Evolutionary conservation across 148 eudicot genomes (phyloP), one percentile per base, ranked within the genome.

Genomic region (Heliamphora exappendiculata): DNA sequence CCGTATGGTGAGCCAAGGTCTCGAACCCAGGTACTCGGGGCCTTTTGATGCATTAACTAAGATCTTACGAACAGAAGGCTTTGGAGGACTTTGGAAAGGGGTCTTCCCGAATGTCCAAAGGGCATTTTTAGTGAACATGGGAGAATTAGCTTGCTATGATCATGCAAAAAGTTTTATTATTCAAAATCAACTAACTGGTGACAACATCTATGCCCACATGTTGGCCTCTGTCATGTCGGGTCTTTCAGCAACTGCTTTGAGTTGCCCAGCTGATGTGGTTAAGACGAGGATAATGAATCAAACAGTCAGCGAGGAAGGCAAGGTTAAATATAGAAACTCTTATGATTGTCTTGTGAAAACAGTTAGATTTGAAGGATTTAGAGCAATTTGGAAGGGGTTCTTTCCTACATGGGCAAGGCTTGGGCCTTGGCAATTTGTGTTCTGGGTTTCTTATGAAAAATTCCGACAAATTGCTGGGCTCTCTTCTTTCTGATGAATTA

Each of bases 371-470:
- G 94, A 90, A 81, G 97, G 97, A 29, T 75, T 81, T 3, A 82
- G 84, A 67, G 94, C 98, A 16, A 78, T 93, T 75, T 93, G 93
- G 93, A 93, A 88, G 80, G 98, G 96, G 37, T 93, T 93, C 73
- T 83, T 93, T 71, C 98, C 98, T 39, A 93, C 98, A 6, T 93
- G 98, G 98, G 90, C 98, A 37, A 90, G 97, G 85, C 97, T 93
- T 75, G 98, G 98, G 29, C 98, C 98, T 59, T 93, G 98, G 98
- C 98, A 93, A 75, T 93, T 91, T 83, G 90, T 88, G 24, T 93
- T 93, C 71, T 93, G 98, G 98, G 98, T 93, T 13, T 91, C 98
- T 0, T 93, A 93, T 78, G 98, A 93, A 72, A 93, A 86, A 74
- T 78, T 91, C 28, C 75, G 97, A 70, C 83, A 82, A 41, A 59